These are phyloP conservation scores for Straminergon stramineum DNA, from an alignment of 225 moss, liverwort and hornwort genomes.

Conservation along the genomic window DNA sequence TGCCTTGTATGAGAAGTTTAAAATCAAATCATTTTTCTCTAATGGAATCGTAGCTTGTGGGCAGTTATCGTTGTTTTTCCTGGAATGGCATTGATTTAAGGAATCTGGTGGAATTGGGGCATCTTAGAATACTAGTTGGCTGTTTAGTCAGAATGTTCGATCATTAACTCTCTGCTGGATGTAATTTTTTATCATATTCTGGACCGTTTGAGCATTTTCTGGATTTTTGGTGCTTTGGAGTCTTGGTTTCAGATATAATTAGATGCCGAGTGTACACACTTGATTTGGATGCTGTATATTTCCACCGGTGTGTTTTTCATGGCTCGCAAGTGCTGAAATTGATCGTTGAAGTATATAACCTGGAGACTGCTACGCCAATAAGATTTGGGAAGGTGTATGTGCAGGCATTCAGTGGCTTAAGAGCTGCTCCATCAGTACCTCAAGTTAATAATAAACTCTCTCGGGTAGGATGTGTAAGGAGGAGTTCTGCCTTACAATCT, in stretches of 20 bases:
- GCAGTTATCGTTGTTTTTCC: neutral
- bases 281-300: neutral
- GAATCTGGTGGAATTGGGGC: neutral
- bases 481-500: neutral
- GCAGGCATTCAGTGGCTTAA: slow-evolving; percentile 43
- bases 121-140: neutral
- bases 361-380: neutral
- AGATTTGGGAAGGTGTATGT: neutral
- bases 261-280: neutral
- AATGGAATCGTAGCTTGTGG: neutral
- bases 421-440: slow-evolving; percentile 15
- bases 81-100: neutral
- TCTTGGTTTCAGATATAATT: neutral
- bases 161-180: neutral
- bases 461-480: slow-evolving; percentile 15
- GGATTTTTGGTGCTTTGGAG: neutral
- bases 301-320: neutral
- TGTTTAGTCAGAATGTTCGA: neutral
- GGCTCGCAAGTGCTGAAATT: neutral
- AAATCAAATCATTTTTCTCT: neutral
- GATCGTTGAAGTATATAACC: neutral
- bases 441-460: slow-evolving; percentile 5
- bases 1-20: neutral
- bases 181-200: neutral
- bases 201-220: neutral